A percentile compares a stretch with the other conserved stretches of the same genome.
Evolutionary conservation across 306 rosid species (phyloP).

Genomic region (Cucurbita ficifolia): DNA sequence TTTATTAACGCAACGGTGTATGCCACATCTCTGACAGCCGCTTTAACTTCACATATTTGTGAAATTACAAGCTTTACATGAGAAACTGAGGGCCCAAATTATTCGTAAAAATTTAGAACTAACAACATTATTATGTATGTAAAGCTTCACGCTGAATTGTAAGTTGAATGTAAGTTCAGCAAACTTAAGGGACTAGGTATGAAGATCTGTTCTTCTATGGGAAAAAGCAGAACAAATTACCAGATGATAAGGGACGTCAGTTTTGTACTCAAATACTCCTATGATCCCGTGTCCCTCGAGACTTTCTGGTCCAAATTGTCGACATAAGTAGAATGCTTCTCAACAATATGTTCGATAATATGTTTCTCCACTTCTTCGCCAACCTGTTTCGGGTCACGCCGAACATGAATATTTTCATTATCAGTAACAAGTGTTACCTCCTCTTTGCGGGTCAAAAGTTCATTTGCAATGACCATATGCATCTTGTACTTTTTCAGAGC

Average conservation of each 20-base stretch:
- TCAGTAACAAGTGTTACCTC: constrained; percentile 60
- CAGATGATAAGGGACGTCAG: background rate
- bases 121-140: background rate
- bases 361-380: constrained; percentile 58
- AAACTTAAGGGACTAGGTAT: background rate
- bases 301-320: constrained; percentile 17
- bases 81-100: background rate
- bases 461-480: constrained; percentile 88
- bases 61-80: background rate
- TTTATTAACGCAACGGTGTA: background rate
- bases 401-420: constrained; percentile 36
- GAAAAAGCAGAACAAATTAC: background rate
- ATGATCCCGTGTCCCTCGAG: background rate
- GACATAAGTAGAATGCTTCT: constrained; percentile 39
- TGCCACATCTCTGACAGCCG: background rate
- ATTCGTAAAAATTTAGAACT: background rate
- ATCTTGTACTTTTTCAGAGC: constrained; percentile 78
- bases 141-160: background rate
- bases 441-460: constrained; percentile 72
- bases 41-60: background rate
- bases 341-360: constrained; percentile 48
- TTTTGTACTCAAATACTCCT: background rate
- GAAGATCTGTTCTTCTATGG: background rate
- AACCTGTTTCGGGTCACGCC: constrained; percentile 27
- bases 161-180: background rate